Conservation (phyloP, 805 yeast species). For the Lachancea fermentati region DNA sequence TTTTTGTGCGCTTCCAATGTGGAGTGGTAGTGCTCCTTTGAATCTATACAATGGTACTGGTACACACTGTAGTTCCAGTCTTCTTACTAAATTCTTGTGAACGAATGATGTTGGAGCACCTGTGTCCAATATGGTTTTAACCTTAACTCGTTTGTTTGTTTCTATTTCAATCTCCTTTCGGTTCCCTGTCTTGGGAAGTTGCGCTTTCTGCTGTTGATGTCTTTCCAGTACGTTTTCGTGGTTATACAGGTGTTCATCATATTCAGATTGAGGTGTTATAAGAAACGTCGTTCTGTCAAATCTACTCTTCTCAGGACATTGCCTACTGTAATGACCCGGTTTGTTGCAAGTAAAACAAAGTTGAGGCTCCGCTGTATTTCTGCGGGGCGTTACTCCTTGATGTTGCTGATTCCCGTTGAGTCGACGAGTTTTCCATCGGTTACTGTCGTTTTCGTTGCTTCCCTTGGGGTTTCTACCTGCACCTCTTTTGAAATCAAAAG, state of each 20-base stretch:
- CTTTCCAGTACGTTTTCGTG: too few species aligned
- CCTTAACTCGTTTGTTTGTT: background rate
- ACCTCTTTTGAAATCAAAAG: background rate
- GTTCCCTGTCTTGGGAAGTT: too few species aligned
- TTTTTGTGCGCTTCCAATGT: too few species aligned
- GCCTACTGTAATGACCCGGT: background rate
- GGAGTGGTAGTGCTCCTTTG: too few species aligned
- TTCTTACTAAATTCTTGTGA: too few species aligned
- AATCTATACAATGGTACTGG: too few species aligned
- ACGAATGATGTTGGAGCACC: too few species aligned
- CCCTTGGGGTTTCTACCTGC: too few species aligned
- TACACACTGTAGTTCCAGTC: too few species aligned
- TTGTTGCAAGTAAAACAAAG: background rate
- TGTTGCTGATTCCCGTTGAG: background rate
- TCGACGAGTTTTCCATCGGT: slow-evolving; percentile 2
- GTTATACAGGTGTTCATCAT: background rate
- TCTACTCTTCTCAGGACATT: background rate
- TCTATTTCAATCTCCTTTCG: slow-evolving; percentile 1
- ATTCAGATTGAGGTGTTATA: too few species aligned
- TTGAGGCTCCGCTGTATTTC: background rate
- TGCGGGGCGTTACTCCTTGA: background rate
- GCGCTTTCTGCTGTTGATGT: too few species aligned
- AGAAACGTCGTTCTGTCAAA: too few species aligned
- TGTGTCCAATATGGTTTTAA: slow-evolving; percentile 1
- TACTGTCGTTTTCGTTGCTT: slow-evolving; percentile 1